Conservation (phyloP, 306 rosid genomes). For the Prunus dulcis region DNA sequence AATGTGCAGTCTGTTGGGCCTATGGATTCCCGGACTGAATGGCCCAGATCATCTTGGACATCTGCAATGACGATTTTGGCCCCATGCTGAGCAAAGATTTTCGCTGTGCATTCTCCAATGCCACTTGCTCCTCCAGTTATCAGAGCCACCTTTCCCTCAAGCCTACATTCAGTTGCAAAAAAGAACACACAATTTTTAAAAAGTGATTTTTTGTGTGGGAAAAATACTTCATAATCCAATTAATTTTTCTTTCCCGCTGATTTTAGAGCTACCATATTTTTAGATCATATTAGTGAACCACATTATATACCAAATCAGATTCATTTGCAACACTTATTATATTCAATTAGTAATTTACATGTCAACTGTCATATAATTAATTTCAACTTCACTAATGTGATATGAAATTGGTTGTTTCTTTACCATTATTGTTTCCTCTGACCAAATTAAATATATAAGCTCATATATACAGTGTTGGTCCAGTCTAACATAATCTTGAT, state of each 20-base stretch:
- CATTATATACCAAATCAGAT: not conserved
- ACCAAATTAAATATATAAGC: no score
- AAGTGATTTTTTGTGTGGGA: not conserved
- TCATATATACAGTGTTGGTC: no score
- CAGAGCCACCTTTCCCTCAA: slow-evolving; percentile 76
- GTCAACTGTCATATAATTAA: no score
- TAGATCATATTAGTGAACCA: not conserved
- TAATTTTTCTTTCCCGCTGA: not conserved
- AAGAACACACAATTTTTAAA: not conserved
- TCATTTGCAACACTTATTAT: no score
- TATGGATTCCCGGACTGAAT: slow-evolving; percentile 25
- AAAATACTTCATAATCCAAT: not conserved
- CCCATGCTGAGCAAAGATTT: slow-evolving; percentile 53
- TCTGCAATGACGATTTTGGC: slow-evolving; percentile 68
- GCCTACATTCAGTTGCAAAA: slow-evolving; percentile 26
- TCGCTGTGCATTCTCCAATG: slow-evolving; percentile 63
- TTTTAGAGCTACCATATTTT: not conserved
- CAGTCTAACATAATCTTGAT: no score
- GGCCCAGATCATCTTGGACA: slow-evolving; percentile 70
- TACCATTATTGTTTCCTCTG: no score
- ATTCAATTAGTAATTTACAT: no score
- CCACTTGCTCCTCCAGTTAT: slow-evolving; percentile 94
- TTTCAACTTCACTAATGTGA: no score
- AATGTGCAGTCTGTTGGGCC: slow-evolving; percentile 38
- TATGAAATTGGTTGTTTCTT: no score